Conservation (phyloP, 2,329 filamentous ascomycete species). For the Pseudogymnoascus sp. region DNA sequence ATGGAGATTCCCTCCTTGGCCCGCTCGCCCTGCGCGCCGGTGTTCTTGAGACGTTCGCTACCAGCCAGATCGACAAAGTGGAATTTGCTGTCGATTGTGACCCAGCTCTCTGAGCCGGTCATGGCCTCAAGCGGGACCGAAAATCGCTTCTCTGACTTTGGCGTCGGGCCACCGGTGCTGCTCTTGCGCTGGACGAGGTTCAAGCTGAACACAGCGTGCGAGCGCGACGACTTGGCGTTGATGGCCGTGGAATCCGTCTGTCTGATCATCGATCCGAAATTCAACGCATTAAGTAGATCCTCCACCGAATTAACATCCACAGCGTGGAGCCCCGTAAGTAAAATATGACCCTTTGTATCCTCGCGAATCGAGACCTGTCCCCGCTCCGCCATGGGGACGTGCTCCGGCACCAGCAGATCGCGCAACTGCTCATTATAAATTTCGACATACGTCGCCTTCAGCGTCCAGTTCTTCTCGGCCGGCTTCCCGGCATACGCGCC, state of each 20-base stretch:
- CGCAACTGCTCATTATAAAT: constrained; percentile 97
- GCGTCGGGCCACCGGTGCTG: constrained; percentile 35
- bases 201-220: constrained; percentile 92
- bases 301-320: constrained; percentile 86
- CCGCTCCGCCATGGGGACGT: constrained; percentile 61
- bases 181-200: constrained; percentile 82
- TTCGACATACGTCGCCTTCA: constrained; percentile 91
- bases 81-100: constrained; percentile 94
- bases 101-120: constrained; percentile 57
- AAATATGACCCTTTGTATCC: constrained; percentile 87
- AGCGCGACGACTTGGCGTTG: constrained; percentile 95
- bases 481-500: constrained; percentile 17
- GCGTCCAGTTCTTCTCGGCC: constrained; percentile 72
- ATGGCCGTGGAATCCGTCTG: constrained; percentile 96
- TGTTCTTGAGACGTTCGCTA: constrained; percentile 95
- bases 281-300: constrained; percentile 79
- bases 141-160: constrained; percentile 68
- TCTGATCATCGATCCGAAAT: constrained; percentile 86
- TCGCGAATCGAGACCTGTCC: constrained; percentile 83
- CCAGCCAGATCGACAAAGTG: constrained; percentile 98
- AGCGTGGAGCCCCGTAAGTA: constrained; percentile 83
- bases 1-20: constrained; percentile 97
- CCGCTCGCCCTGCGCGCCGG: constrained; percentile 85
- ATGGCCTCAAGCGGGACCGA: constrained; percentile 80
- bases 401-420: constrained; percentile 77